Conservation (phyloP, 768 basidiomycete genomes). For the Postia placenta region DNA sequence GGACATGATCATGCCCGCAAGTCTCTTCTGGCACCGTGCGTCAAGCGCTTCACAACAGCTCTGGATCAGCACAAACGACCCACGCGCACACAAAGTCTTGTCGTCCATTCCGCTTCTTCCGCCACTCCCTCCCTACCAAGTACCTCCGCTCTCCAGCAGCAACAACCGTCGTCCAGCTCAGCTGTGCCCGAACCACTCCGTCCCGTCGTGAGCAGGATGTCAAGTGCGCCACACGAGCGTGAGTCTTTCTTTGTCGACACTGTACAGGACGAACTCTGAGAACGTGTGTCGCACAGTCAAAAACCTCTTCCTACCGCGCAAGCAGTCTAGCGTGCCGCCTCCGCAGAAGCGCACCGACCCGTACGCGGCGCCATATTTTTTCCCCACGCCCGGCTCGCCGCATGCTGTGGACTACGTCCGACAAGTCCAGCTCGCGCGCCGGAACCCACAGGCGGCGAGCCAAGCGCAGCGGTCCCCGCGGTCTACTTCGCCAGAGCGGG, state of each 20-base stretch:
- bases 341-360: slow-evolving; percentile 40
- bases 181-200: background rate
- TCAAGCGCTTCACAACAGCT: background rate
- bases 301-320: background rate
- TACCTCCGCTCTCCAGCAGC: background rate
- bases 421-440: slow-evolving; percentile 4
- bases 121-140: background rate
- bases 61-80: background rate
- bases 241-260: background rate
- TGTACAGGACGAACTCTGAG: no score
- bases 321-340: background rate
- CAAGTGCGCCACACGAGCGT: background rate
- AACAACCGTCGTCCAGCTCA: background rate
- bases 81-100: background rate
- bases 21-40: background rate
- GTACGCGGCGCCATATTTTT: slow-evolving; percentile 61
- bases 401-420: slow-evolving; percentile 27
- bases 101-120: background rate
- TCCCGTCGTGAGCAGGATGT: background rate
- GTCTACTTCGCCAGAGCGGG: background rate
- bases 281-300: background rate
- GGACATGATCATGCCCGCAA: background rate
- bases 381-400: slow-evolving; percentile 40
- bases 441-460: background rate
- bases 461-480: background rate